Conservation (phyloP, 202 grass and related monocot species). For the Bolboschoenoplectus hybrid region DNA sequence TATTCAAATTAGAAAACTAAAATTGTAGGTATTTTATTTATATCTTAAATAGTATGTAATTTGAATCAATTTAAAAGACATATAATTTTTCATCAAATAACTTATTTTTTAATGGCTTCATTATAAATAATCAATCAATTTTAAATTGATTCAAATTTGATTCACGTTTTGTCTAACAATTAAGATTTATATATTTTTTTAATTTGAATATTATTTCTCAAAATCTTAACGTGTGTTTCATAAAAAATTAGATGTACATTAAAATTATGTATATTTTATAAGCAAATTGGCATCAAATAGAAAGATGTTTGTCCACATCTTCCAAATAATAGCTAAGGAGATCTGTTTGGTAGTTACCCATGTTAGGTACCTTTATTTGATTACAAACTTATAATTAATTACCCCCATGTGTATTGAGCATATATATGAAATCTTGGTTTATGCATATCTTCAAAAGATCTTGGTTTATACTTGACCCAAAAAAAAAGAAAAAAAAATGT, state of each 20-base stretch:
- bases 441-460: slow-evolving; percentile 8
- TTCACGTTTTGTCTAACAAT: too few species aligned
- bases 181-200: neutral
- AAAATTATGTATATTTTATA: neutral
- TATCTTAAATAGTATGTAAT: too few species aligned
- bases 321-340: neutral
- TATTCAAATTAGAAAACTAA: too few species aligned
- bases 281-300: neutral
- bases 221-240: neutral
- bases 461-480: neutral
- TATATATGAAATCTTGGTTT: neutral
- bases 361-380: slow-evolving; percentile 9
- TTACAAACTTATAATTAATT: slow-evolving; percentile 14
- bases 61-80: too few species aligned
- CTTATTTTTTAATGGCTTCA: neutral
- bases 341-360: slow-evolving; percentile 7
- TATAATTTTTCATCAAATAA: neutral
- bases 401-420: neutral
- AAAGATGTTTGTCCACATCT: neutral
- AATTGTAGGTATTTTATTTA: too few species aligned
- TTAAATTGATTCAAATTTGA: too few species aligned
- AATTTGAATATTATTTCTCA: neutral
- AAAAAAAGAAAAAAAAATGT: neutral
- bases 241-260: neutral
- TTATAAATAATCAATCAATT: too few species aligned